Base-by-base conservation (phyloP, 2,329 filamentous ascomycete species). In the Penicillium sp. region DNA sequence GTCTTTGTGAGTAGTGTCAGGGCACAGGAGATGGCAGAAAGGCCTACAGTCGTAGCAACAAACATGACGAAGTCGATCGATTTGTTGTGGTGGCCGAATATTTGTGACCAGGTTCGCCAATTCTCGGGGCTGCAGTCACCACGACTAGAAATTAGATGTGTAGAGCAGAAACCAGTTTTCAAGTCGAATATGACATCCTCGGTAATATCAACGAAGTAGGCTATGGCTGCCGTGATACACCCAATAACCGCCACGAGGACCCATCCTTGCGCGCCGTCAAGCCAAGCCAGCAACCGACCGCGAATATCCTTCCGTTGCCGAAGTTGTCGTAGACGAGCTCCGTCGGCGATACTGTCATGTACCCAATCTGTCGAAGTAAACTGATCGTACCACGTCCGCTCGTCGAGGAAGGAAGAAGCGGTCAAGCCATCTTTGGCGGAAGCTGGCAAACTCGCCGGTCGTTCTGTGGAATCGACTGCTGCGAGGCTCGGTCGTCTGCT, bases 281-380 rank as follows among this genome's bases (percentile, higher is more conserved):
- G 90, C 67, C 89, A 82, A 1, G 90, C 83, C 42, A 85, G 78
- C 13, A 96, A 63, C 44, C 89, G 87, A n/a, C 93, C 93, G 70
- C 88, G 87, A 56, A 96, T 83, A 75, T 93, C 94, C 71, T 89
- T 95, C 45, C 92, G 83, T 65, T 83, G 87, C 46, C 91, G 86
- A 34, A 99, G 81, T 49, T 87, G 87, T 71, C 95, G 94, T 46
- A 95, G 86, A 23, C 94, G 89, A 66, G 92, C 91, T 9, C 92
- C 91, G 75, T 97, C 94, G 67, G 92, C 91, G 63, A 99, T 97
- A 71, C 89, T 92, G 74, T 99, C 94, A 71, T 96, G 93, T 1
- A 99, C 92, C 94, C 94, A 99, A 73, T 99, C 93, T 51, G 91
- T 97, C 6, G 91, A 96, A 5, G 92, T 96, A 68, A 96, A 96